Conservation (phyloP, 2,329 filamentous ascomycete genomes). For the Neoascochyta sp. region DNA sequence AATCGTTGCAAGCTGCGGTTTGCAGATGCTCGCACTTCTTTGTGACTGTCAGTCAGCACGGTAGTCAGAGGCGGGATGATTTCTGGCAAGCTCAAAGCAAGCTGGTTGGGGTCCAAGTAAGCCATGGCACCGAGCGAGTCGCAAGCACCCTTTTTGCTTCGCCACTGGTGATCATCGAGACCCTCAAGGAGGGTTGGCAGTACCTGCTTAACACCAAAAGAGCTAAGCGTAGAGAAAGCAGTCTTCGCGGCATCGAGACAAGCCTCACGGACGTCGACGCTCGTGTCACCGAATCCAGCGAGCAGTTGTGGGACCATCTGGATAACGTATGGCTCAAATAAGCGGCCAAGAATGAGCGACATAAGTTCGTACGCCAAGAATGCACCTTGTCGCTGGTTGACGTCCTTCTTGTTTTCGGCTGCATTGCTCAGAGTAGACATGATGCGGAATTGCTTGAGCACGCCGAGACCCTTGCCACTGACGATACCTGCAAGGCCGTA, state of each 20-base stretch:
- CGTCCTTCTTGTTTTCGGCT: conserved; percentile 92
- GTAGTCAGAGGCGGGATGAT: conserved; percentile 95
- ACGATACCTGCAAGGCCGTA: conserved; percentile 92
- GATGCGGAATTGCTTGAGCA: conserved; percentile 80
- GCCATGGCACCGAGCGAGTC: conserved; percentile 97
- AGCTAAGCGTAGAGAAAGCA: conserved; percentile 89
- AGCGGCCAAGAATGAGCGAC: conserved; percentile 75
- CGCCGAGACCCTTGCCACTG: conserved; percentile 77
- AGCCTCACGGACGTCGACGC: conserved; percentile 83
- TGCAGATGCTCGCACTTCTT: conserved; percentile 86
- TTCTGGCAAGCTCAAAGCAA: conserved; percentile 85
- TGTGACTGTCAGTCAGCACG: conserved; percentile 95
- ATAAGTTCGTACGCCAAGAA: conserved; percentile 88
- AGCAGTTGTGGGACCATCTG: conserved; percentile 90
- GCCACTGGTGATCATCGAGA: conserved; percentile 93
- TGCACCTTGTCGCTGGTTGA: conserved; percentile 81
- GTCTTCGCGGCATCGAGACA: conserved; percentile 91
- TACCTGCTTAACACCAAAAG: conserved; percentile 92
- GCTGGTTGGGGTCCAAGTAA: conserved; percentile 91
- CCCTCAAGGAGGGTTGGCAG: conserved; percentile 87
- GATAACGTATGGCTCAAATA: conserved; percentile 96
- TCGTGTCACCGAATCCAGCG: conserved; percentile 82
- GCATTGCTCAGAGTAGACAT: conserved; percentile 76
- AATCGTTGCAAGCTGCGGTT: conserved; percentile 97
- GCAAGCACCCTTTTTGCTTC: conserved; percentile 96